Base-by-base conservation (phyloP, 495 filamentous ascomycete genomes). In the Penicillium longicatenatum region DNA sequence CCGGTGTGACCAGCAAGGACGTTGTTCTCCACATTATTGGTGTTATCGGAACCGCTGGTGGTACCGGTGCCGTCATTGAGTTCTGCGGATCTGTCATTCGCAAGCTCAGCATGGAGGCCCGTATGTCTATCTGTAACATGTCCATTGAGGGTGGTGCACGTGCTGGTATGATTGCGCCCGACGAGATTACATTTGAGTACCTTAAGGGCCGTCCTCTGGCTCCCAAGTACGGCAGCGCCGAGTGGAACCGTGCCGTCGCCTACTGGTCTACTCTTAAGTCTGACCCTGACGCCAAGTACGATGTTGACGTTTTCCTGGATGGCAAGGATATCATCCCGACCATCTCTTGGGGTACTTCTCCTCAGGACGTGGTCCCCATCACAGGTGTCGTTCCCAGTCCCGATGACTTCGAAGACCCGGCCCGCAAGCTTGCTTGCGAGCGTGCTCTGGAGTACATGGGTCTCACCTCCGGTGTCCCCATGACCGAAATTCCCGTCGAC, bases 91-190 rank as follows among this genome's bases (percentile, higher is more conserved):
- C 91, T 50, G 91, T 93, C 52, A 97, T 98, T 68, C 84, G 90
- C 59, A 75, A 74, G 41, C 79, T 98, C 63, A 96, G 91, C 75
- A 97, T 98, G 85, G 94, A 98, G 71, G 94, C 94, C 37, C 88
- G 94, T 66, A 98, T 98, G 93, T 96, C 91, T 54, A 94, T 98
- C 70, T 98, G 94, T 77, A 98, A 98, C 79, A 98, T 98, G 94
- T 92, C 93, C n/a, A 97, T 98, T 69, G 94, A 98, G 79, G 94
- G 78, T 57, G 94, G 94, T 76, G 94, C 94, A 39, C 84, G 94
- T 78, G 93, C 94, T 55, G 94, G 94, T 57, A 93, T 98, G 90
- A 86, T 98, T 54, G 94, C 94, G 24, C 94, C 94, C 3, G 94
- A 98, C 60, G 87, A 96, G 71, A 90, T 80, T 44, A 98, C 94